Percentiles rank a stretch among this genome's conserved stretches.
phyloP scores from a whole-genome alignment of 2,329 filamentous ascomycete species.

The Talaromyces verruculosus region DNA sequence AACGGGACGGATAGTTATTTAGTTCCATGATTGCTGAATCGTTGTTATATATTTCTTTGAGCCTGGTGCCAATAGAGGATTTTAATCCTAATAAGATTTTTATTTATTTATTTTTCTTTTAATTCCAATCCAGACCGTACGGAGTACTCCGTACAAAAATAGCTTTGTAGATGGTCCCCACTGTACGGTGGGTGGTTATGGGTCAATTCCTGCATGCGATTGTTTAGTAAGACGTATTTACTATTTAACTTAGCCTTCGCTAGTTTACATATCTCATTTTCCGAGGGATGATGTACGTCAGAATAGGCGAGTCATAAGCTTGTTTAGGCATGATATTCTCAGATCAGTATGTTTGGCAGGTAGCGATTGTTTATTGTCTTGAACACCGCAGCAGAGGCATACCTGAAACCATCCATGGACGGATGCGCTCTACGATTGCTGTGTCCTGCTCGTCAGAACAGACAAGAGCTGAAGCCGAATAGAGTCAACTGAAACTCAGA shows the following conservation, averaged over 20 bases:
- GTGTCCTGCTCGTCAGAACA: background rate
- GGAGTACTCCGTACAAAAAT: background rate
- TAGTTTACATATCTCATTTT: slow-evolving; percentile 5
- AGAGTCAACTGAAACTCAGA: background rate
- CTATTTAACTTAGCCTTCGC: background rate
- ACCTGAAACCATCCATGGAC: too few species aligned
- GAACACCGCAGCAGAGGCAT: background rate
- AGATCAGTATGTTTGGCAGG: background rate
- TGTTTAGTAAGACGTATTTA: background rate
- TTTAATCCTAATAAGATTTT: background rate
- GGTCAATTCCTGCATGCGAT: slow-evolving; percentile 1
- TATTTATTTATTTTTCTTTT: background rate
- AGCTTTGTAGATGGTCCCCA: background rate
- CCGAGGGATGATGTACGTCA: background rate
- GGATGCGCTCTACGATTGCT: background rate
- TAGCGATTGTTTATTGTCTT: background rate
- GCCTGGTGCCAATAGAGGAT: background rate
- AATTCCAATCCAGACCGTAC: background rate
- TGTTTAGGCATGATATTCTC: background rate
- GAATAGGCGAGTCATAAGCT: background rate
- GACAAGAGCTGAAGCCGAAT: background rate
- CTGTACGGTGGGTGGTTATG: background rate
- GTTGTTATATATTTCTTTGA: background rate
- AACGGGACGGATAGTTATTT: background rate
- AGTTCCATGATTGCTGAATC: background rate